phyloP scores from a whole-genome alignment of 2,329 filamentous ascomycete species.

The Cladosporium sp. region DNA sequence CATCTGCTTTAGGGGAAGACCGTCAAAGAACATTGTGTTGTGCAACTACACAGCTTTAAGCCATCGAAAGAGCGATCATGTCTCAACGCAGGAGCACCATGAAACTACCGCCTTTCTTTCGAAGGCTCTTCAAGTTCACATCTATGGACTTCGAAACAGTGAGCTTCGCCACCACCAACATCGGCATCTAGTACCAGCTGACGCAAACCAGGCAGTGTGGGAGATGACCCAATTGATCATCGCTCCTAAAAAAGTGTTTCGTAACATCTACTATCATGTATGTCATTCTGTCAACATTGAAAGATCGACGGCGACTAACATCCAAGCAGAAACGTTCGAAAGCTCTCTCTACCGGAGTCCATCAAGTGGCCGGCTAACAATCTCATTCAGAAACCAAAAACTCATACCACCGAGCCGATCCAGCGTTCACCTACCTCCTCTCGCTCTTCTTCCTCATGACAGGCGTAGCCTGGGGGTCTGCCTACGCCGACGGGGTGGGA shows the following conservation, averaged over 20 bases:
- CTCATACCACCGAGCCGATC: constrained; percentile 65
- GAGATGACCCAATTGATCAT: constrained; percentile 67
- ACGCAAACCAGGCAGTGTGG: constrained; percentile 52
- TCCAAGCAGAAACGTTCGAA: constrained; percentile 28
- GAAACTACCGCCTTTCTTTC: constrained; percentile 64
- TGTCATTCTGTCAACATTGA: constrained; percentile 18
- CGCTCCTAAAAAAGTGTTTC: constrained; percentile 67
- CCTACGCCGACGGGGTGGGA: constrained; percentile 44
- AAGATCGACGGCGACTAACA: background rate
- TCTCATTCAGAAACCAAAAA: constrained; percentile 57
- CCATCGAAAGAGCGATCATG: background rate
- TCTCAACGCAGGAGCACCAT: constrained; percentile 35
- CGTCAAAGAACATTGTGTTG: too few relatives aligned
- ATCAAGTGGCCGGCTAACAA: constrained; percentile 1
- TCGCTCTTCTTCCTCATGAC: constrained; percentile 58
- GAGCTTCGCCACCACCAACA: constrained; percentile 4
- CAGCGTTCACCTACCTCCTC: constrained; percentile 66
- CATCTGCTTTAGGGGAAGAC: too few relatives aligned
- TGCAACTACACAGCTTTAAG: too few relatives aligned
- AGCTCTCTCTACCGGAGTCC: background rate
- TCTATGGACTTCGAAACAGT: constrained; percentile 70
- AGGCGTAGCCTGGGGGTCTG: constrained; percentile 56
- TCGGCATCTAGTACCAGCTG: background rate
- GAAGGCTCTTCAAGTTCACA: constrained; percentile 66
- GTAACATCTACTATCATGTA: constrained; percentile 68